Percentiles rank a stretch among this genome's conserved stretches.
These are phyloP conservation scores for Pistacia atlantica DNA, from an alignment of 345 rosid genomes.

Conservation along the genomic window DNA sequence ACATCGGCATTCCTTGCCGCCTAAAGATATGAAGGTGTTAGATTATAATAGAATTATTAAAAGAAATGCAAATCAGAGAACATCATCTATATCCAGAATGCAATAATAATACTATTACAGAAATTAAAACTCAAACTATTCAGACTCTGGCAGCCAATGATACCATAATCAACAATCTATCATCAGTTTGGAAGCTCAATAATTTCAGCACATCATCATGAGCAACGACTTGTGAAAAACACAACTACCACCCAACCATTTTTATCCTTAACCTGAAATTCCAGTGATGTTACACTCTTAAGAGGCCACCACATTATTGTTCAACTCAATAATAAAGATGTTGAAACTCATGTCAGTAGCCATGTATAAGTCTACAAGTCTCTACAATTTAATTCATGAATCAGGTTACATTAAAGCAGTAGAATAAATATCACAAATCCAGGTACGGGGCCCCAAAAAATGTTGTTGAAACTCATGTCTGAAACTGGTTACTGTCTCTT, in stretches of 20 bases:
- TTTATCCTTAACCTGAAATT: not conserved
- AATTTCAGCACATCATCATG: not conserved
- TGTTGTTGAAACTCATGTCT: not conserved
- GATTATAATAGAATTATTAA: constrained; percentile 6
- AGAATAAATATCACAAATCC: not conserved
- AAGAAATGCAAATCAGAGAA: not conserved
- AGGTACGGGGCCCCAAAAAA: not conserved
- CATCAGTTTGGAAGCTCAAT: not conserved
- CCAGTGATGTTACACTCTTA: not conserved
- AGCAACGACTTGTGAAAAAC: not conserved
- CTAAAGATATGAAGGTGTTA: constrained; percentile 38
- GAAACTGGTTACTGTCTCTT: not conserved
- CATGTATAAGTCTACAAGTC: not conserved
- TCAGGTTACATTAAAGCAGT: not conserved
- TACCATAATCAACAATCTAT: not conserved
- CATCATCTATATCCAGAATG: not conserved
- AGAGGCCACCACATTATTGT: not conserved
- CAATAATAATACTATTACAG: not conserved
- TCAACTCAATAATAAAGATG: not conserved
- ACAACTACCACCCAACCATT: no score
- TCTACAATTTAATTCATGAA: not conserved
- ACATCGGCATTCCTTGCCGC: constrained; percentile 84
- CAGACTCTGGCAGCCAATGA: not conserved
- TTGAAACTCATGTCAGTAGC: not conserved
- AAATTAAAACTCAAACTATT: not conserved